phyloP scores from a whole-genome alignment of 2,329 filamentous ascomycete species.

The Elsinoe ampelina region DNA sequence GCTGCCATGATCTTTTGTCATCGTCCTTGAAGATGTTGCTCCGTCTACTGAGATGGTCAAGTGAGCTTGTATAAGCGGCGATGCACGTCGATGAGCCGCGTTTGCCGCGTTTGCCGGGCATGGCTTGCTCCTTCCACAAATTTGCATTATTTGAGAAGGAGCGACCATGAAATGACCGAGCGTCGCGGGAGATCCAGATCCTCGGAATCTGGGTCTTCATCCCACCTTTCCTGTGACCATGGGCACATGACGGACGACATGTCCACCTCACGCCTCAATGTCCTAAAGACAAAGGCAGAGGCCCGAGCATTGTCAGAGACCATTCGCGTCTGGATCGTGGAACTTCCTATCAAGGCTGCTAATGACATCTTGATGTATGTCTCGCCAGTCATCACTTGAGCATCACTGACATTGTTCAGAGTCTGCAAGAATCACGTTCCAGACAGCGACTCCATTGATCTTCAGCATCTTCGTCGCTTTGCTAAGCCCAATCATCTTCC shows the following conservation, averaged over 20 bases:
- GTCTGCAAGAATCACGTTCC: constrained; percentile 37
- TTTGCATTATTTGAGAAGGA: neutral
- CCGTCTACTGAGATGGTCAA: neutral
- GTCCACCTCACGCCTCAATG: constrained; percentile 12
- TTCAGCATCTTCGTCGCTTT: constrained; percentile 61
- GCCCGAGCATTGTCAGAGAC: constrained; percentile 40
- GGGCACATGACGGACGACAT: constrained; percentile 9
- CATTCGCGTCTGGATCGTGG: constrained; percentile 58
- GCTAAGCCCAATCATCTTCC: constrained; percentile 47
- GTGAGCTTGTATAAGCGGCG: neutral
- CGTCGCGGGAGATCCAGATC: constrained; percentile 13
- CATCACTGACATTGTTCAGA: constrained; percentile 25
- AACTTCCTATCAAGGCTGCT: constrained; percentile 61
- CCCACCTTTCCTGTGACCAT: neutral
- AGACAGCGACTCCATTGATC: constrained; percentile 34
- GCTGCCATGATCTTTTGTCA: neutral
- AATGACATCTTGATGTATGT: constrained; percentile 63
- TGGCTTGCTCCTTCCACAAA: neutral
- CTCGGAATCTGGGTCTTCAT: constrained; percentile 12
- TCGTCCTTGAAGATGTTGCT: neutral
- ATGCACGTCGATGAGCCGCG: neutral
- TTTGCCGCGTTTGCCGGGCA: constrained; percentile 10
- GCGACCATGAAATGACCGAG: constrained; percentile 12
- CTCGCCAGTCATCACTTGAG: constrained; percentile 10
- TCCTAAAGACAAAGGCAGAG: constrained; percentile 41